phyloP scores from a whole-genome alignment of 1,139 yeast species.

The Wickerhamomyces sp. region DNA sequence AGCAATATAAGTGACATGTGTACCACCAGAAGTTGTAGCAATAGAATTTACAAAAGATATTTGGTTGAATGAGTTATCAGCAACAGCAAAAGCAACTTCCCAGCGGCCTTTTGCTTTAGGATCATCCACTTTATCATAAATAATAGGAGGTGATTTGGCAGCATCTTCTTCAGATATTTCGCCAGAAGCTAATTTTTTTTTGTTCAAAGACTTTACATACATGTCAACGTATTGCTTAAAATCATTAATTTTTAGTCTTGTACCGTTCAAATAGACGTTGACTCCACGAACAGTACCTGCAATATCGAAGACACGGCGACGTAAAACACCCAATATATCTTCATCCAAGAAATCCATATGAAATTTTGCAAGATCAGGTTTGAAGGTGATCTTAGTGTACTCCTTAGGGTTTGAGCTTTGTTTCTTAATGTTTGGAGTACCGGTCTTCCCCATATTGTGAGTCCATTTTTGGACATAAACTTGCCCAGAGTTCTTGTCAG shows the following conservation, averaged over 20 bases:
- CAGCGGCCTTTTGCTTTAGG: slow-evolving; percentile 64
- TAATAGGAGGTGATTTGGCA: slow-evolving; percentile 56
- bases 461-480: slow-evolving; percentile 82
- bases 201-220: slow-evolving; percentile 72
- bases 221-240: slow-evolving; percentile 88
- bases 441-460: slow-evolving; percentile 75
- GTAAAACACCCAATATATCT: slow-evolving; percentile 77
- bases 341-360: slow-evolving; percentile 79
- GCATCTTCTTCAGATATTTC: slow-evolving; percentile 29
- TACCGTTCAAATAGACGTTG: slow-evolving; percentile 74
- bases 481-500: slow-evolving; percentile 62
- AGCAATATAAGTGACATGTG: slow-evolving; percentile 83
- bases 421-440: slow-evolving; percentile 66
- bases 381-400: slow-evolving; percentile 83
- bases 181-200: slow-evolving; percentile 26
- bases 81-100: slow-evolving; percentile 95
- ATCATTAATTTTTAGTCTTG: slow-evolving; percentile 59
- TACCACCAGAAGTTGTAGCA: slow-evolving; percentile 97
- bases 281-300: slow-evolving; percentile 94
- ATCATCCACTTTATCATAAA: slow-evolving; percentile 71
- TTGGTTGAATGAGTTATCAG: slow-evolving; percentile 88
- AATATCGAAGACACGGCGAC: slow-evolving; percentile 92
- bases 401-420: slow-evolving; percentile 44
- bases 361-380: slow-evolving; percentile 83
- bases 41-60: slow-evolving; percentile 96